These are phyloP conservation scores for Solanum lycopersicoides DNA, from an alignment of 257 asterid species.

Conservation along the genomic window DNA sequence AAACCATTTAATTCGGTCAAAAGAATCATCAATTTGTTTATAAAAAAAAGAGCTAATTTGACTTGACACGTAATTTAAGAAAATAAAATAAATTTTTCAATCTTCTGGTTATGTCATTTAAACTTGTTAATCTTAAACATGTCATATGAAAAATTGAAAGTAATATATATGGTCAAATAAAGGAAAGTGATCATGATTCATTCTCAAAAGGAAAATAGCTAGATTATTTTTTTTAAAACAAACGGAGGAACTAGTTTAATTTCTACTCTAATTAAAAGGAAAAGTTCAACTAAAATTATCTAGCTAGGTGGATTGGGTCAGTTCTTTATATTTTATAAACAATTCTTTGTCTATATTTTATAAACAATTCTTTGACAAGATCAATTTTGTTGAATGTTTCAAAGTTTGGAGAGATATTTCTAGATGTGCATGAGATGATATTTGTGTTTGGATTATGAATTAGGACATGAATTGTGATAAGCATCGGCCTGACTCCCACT, in stretches of 20 bases:
- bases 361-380: neutral
- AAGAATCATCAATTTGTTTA: neutral
- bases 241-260: neutral
- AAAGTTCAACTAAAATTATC: neutral
- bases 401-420: neutral
- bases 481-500: neutral
- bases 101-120: no score
- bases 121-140: no score
- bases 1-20: neutral
- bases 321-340: neutral
- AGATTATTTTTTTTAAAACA: no score
- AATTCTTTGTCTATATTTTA: neutral
- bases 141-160: rapidly evolving
- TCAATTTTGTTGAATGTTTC: neutral
- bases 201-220: no score
- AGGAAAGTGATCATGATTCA: neutral
- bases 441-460: neutral
- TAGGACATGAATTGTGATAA: neutral
- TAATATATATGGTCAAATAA: no score
- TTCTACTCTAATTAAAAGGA: neutral
- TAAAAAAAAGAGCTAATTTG: no score
- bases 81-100: no score
- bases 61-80: no score
- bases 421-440: neutral
- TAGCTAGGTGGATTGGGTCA: neutral